A percentile compares a stretch with the other conserved stretches of the same genome.
Conservation (phyloP, 2,329 filamentous ascomycete species). For the Ustilaginoidea virens region DNA sequence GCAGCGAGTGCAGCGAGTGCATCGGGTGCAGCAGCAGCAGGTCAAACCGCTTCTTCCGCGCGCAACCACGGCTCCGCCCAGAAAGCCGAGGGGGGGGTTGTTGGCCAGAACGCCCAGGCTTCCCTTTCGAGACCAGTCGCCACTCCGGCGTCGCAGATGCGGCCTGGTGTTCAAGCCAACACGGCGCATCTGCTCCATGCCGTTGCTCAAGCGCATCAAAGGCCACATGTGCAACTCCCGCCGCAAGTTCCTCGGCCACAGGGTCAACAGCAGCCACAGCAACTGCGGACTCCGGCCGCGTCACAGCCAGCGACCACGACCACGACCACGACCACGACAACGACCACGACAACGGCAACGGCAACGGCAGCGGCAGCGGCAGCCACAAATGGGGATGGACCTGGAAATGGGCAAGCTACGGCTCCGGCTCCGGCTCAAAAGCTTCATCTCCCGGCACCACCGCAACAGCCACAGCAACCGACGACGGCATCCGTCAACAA, state of each 20-base stretch:
- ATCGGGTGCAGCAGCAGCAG: no score
- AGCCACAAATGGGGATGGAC: no score
- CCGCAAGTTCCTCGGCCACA: conserved; percentile 8
- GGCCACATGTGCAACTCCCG: conserved; percentile 14
- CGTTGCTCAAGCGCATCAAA: conserved; percentile 9
- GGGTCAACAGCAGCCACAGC: conserved; percentile 11
- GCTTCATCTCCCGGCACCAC: neutral
- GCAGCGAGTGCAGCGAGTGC: no score
- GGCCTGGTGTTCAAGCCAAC: conserved; percentile 12
- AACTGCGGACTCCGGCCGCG: neutral
- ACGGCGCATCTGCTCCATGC: conserved; percentile 17
- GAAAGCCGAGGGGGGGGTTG: no score
- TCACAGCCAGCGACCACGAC: conserved; percentile 1
- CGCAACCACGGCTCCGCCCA: conserved; percentile 4
- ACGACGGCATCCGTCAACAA: neutral
- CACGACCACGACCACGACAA: neutral
- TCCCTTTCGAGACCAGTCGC: conserved; percentile 3
- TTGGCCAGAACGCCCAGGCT: neutral
- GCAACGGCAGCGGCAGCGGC: neutral
- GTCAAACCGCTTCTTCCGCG: conserved; percentile 8
- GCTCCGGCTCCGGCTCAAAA: no score
- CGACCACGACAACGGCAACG: neutral
- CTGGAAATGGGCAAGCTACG: no score
- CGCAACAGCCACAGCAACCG: conserved; percentile 1
- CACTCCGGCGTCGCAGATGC: conserved; percentile 12